Evolutionary conservation across 495 filamentous ascomycete genomes (phyloP).

Genomic region (Hypoxylon perforatum): DNA sequence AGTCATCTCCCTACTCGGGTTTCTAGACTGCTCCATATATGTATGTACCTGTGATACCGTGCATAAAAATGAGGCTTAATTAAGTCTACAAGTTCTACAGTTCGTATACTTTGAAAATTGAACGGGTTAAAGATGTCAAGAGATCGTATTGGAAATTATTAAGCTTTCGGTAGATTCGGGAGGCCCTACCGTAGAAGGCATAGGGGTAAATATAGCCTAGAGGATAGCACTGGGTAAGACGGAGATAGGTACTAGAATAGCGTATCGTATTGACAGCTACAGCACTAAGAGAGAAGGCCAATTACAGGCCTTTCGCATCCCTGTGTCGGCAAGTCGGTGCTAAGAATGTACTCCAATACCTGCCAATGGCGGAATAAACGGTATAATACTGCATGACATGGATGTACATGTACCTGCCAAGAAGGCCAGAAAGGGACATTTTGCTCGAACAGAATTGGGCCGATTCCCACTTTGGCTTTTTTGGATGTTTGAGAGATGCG

Average conservation of each 20-base stretch:
- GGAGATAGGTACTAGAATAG: slow-evolving; percentile 4
- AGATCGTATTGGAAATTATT: slow-evolving; percentile 8
- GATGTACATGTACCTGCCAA: slow-evolving; percentile 41
- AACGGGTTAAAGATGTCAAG: not conserved
- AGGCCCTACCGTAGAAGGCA: slow-evolving; percentile 20
- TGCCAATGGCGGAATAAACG: not conserved
- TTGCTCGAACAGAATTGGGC: slow-evolving; percentile 17
- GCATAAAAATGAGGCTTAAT: no score
- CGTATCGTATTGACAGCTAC: slow-evolving; percentile 14
- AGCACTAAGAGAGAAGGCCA: slow-evolving; percentile 10
- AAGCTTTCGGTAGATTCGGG: slow-evolving; percentile 35
- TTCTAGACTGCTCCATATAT: no score
- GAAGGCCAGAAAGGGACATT: slow-evolving; percentile 32
- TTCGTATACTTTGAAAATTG: no score
- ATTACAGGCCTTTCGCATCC: slow-evolving; percentile 2
- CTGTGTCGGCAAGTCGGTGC: not conserved
- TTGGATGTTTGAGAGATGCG: slow-evolving; percentile 18
- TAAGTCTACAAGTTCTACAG: no score
- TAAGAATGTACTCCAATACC: not conserved
- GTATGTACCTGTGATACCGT: no score
- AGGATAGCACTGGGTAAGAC: not conserved
- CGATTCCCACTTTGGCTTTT: slow-evolving; percentile 2
- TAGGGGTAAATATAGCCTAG: no score
- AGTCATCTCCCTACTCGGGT: no score
- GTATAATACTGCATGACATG: not conserved